A percentile compares a stretch with the other conserved stretches of the same genome.
phyloP scores from a whole-genome alignment of 768 basidiomycete genomes.

The Lactarius deliciosus region DNA sequence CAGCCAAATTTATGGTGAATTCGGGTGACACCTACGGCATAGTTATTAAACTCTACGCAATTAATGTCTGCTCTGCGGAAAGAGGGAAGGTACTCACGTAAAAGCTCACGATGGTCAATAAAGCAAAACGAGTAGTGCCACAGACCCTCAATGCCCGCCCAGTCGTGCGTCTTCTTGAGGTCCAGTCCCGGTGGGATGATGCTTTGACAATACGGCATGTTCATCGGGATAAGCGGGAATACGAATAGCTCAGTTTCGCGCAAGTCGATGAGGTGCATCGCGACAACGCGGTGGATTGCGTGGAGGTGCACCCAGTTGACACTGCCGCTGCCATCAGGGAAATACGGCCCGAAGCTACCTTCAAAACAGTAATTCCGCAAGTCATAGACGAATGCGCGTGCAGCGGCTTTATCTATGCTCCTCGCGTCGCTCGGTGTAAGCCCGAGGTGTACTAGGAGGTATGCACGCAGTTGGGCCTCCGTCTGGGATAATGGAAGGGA shows the following conservation, averaged over 20 bases:
- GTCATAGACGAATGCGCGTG: slow-evolving; percentile 61
- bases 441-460: slow-evolving; percentile 58
- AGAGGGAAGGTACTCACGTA: slow-evolving; percentile 46
- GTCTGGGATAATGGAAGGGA: slow-evolving; percentile 33
- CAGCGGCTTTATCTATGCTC: slow-evolving; percentile 37
- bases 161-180: slow-evolving; percentile 45
- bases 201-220: slow-evolving; percentile 55
- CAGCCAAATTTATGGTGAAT: not conserved
- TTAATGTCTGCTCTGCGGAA: not conserved
- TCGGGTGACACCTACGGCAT: slow-evolving; percentile 28
- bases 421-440: slow-evolving; percentile 48
- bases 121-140: slow-evolving; percentile 71
- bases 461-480: slow-evolving; percentile 49
- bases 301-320: slow-evolving; percentile 63
- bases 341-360: slow-evolving; percentile 58
- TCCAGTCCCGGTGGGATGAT: slow-evolving; percentile 43
- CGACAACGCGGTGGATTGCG: slow-evolving; percentile 55
- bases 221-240: slow-evolving; percentile 45
- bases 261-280: slow-evolving; percentile 50
- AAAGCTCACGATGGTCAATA: slow-evolving; percentile 63
- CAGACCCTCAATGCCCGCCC: slow-evolving; percentile 57
- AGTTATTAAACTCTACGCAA: slow-evolving; percentile 50
- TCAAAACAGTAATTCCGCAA: slow-evolving; percentile 53
- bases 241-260: slow-evolving; percentile 34
- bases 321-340: slow-evolving; percentile 41